Conservation (phyloP, 371 early-diverging fungal genomes). For the Capillidium heterosporum region DNA sequence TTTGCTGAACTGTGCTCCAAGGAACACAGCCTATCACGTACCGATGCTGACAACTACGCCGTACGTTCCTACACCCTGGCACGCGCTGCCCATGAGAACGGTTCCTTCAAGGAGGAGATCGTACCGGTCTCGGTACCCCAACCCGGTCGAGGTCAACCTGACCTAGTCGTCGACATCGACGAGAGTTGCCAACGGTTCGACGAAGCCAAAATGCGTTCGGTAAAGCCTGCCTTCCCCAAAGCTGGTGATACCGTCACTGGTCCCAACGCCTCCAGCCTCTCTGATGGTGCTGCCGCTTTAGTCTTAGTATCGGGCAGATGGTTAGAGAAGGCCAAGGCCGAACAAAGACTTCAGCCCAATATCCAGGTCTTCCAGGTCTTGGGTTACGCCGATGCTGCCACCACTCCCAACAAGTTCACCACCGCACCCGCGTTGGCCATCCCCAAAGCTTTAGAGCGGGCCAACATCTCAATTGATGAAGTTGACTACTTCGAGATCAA, state of each 20-base stretch:
- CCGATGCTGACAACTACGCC: slow-evolving; percentile 81
- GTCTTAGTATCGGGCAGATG: slow-evolving; percentile 55
- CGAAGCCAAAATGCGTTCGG: slow-evolving; percentile 52
- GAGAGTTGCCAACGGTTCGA: slow-evolving; percentile 59
- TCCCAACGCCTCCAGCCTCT: slow-evolving; percentile 84
- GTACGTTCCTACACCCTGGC: slow-evolving; percentile 72
- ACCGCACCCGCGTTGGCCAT: slow-evolving; percentile 86
- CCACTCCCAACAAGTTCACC: slow-evolving; percentile 79
- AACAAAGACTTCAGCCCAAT: background rate
- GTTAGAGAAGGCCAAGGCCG: slow-evolving; percentile 16
- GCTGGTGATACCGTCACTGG: slow-evolving; percentile 84
- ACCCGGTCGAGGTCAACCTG: slow-evolving; percentile 39
- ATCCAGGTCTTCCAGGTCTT: slow-evolving; percentile 29
- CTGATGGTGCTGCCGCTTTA: slow-evolving; percentile 91
- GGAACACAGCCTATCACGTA: slow-evolving; percentile 61
- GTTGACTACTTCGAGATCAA: slow-evolving; percentile 86
- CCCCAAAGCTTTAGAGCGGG: slow-evolving; percentile 75
- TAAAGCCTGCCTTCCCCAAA: slow-evolving; percentile 77
- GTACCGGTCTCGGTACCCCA: slow-evolving; percentile 59
- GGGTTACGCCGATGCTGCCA: slow-evolving; percentile 21
- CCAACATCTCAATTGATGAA: slow-evolving; percentile 37
- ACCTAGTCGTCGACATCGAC: slow-evolving; percentile 51
- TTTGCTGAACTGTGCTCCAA: slow-evolving; percentile 85
- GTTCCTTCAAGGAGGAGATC: slow-evolving; percentile 65
- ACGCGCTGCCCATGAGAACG: slow-evolving; percentile 58